Conservation (phyloP, 768 basidiomycete genomes). For the Boletus rubescentipes region DNA sequence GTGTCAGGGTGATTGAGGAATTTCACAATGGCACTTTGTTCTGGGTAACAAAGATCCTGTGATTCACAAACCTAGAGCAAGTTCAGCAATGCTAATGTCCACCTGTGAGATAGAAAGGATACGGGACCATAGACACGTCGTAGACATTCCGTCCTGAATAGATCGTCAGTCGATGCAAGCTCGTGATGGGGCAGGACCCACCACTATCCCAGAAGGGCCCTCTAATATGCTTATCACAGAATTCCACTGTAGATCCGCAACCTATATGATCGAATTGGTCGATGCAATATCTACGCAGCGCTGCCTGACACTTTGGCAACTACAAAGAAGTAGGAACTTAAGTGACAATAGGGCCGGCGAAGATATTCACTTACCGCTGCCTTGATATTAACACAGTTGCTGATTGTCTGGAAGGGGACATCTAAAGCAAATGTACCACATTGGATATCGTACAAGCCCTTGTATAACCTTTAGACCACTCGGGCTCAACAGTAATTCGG, state of each 20-base stretch:
- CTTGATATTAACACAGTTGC: conserved; percentile 50
- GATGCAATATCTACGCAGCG: conserved; percentile 58
- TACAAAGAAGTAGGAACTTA: conserved; percentile 23
- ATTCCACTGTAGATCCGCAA: conserved; percentile 64
- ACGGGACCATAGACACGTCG: conserved; percentile 52
- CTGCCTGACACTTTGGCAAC: conserved; percentile 67
- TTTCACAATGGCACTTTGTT: conserved; percentile 38
- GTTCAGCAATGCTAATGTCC: background rate
- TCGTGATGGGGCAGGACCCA: conserved; percentile 19
- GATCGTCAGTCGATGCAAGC: background rate
- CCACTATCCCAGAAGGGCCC: conserved; percentile 38
- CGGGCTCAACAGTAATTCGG: background rate
- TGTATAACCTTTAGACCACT: conserved; percentile 32
- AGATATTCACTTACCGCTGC: conserved; percentile 42
- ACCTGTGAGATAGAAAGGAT: background rate
- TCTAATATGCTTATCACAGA: conserved; percentile 61
- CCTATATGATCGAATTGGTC: conserved; percentile 62
- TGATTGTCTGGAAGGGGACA: conserved; percentile 47
- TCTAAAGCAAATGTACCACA: conserved; percentile 53
- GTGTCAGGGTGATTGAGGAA: conserved; percentile 49
- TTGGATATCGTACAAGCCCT: conserved; percentile 46
- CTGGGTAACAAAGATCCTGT: conserved; percentile 39
- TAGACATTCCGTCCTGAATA: conserved; percentile 48
- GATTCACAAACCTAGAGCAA: conserved; percentile 22
- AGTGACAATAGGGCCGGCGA: background rate